Evolutionary conservation across 2,329 filamentous ascomycete genomes (phyloP).

Genomic region (Cladophialophora immunda): DNA sequence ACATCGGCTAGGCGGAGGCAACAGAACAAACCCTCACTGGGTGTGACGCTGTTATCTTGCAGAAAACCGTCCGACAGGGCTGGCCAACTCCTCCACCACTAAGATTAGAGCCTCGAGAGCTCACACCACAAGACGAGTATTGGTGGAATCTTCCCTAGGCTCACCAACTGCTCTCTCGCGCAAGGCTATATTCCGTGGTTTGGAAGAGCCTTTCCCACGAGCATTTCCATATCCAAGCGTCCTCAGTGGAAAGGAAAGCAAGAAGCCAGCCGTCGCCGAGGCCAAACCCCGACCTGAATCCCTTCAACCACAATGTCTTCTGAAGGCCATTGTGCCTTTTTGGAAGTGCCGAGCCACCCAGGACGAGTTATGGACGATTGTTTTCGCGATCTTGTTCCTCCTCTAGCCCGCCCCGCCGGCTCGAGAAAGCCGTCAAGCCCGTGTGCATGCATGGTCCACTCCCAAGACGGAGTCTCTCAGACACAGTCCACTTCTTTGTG

Average conservation of each 20-base stretch:
- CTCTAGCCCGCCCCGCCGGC: neutral
- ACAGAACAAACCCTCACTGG: slow-evolving; percentile 17
- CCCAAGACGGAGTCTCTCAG: neutral
- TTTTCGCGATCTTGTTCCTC: neutral
- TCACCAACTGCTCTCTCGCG: neutral
- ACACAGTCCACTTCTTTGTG: neutral
- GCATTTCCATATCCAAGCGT: neutral
- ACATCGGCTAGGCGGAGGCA: neutral
- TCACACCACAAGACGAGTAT: neutral
- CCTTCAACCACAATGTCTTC: neutral
- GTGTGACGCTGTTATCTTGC: slow-evolving; percentile 29
- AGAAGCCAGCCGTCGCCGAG: neutral
- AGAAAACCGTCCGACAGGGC: neutral
- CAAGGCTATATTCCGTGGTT: slow-evolving; percentile 7
- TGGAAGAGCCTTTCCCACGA: neutral
- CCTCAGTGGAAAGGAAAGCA: neutral
- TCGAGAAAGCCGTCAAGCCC: neutral
- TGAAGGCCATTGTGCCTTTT: neutral
- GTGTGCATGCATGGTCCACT: neutral
- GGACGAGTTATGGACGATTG: neutral
- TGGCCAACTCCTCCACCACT: slow-evolving; percentile 1
- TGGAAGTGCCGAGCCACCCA: neutral
- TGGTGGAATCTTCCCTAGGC: slow-evolving; percentile 20
- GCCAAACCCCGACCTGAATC: neutral
- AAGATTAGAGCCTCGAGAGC: neutral